Evolutionary conservation across 768 basidiomycete genomes (phyloP), one percentile per base, ranked within the genome.

Genomic region (Calocera viscosa): DNA sequence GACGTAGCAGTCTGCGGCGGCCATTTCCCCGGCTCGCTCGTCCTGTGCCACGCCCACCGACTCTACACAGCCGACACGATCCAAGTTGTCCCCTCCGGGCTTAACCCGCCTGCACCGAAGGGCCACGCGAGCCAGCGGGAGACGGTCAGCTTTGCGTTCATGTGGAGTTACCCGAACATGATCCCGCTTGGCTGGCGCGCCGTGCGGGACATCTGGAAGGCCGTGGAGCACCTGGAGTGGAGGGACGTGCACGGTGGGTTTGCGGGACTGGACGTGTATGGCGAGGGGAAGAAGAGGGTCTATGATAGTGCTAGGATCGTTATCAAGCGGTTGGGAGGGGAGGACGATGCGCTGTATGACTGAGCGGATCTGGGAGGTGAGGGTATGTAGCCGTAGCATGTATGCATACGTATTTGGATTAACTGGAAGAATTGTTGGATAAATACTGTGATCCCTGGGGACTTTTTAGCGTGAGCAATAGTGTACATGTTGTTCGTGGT

Each of bases 151-250:
- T 66, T 69, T 26, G 66, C 68, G 35, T 69, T 69, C 60, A 60
- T 69, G 67, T 69, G 67, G 67, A 64, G 49, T 39, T 69, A 69
- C 49, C 68, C 68, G 11, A 69, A 69, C 39, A 67, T 60, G 68
- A 69, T 69, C 53, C 66, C 68, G 2, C 68, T 69, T 19, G 66
- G 47, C 39, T 41, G 66, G 3, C 26, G 30, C 2, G 67, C 65
- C 1, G 64, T 69, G 41, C 38, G 43, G 28, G 10, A 22, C 17
- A 69, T 69, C 17, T 67, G 63, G 33, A 49, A 67, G 26, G 24
- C 67, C 2, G 14, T 69, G 17, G 65, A 43, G 33, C 32, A 66
- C 10, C 67, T 43, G 34, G 34, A 66, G 24, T 69, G 67, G 39
- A 66, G 64, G 32, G 63, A 33, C 41, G 66, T 65, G 34, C 68